Conservation (phyloP, 306 rosid genomes). For the Prosopis cineraria region DNA sequence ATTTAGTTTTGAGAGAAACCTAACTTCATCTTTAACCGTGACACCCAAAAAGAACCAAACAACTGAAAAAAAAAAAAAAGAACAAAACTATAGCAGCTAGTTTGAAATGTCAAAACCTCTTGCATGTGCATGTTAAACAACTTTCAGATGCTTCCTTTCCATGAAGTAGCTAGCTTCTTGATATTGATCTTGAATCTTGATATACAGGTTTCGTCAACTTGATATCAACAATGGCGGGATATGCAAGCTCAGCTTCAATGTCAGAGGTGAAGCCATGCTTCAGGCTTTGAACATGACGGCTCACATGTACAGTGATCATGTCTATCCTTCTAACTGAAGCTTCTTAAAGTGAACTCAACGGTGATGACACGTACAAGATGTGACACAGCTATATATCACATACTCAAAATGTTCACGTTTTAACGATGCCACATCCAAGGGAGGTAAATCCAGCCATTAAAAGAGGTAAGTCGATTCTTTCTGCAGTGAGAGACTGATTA, state of each 20-base stretch:
- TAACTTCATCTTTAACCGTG: too few relatives aligned
- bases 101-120: slow-evolving; percentile 30
- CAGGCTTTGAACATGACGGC: slow-evolving; percentile 68
- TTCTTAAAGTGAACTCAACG: background rate
- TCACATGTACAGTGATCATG: slow-evolving; percentile 72
- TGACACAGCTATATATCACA: background rate
- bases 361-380: background rate
- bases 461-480: slow-evolving; percentile 11
- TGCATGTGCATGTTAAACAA: slow-evolving; percentile 14
- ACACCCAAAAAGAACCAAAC: too few relatives aligned
- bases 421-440: background rate
- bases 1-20: background rate
- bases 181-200: slow-evolving; percentile 18
- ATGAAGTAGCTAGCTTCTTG: slow-evolving; percentile 21
- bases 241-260: slow-evolving; percentile 68
- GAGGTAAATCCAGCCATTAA: background rate
- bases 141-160: background rate
- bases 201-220: slow-evolving; percentile 67
- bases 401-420: slow-evolving; percentile 8
- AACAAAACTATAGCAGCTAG: slow-evolving; percentile 3
- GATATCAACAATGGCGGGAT: slow-evolving; percentile 75
- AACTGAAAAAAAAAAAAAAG: too few relatives aligned
- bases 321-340: slow-evolving; percentile 53
- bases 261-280: slow-evolving; percentile 80
- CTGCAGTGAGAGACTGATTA: background rate